These are phyloP conservation scores for Mallotus japonicus DNA, from an alignment of 441 rosid species.

Conservation along the genomic window DNA sequence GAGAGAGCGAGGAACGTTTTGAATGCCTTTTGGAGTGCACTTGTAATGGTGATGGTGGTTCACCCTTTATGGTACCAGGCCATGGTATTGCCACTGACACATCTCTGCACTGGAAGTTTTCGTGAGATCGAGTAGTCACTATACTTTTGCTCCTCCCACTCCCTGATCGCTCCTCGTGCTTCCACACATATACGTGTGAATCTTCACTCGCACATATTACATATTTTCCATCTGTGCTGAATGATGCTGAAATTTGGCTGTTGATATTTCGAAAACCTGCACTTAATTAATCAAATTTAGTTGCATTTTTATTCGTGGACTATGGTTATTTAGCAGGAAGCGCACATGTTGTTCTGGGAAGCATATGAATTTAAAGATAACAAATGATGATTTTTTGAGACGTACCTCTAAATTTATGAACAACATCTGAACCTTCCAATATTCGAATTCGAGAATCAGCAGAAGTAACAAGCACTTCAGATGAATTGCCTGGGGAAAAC, in stretches of 20 bases:
- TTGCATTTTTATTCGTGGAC: background rate
- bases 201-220: slow-evolving; percentile 83
- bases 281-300: background rate
- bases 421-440: slow-evolving; percentile 60
- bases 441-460: slow-evolving; percentile 86
- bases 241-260: slow-evolving; percentile 89
- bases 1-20: slow-evolving; percentile 35
- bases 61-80: slow-evolving; percentile 70
- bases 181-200: slow-evolving; percentile 78
- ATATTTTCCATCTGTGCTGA: slow-evolving; percentile 62
- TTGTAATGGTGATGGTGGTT: slow-evolving; percentile 48
- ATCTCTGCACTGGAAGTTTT: slow-evolving; percentile 69
- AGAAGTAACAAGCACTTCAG: slow-evolving; percentile 77
- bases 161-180: slow-evolving; percentile 41
- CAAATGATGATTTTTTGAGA: background rate
- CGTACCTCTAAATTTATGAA: slow-evolving; percentile 73
- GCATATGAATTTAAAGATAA: too few species aligned
- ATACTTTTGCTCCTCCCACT: slow-evolving; percentile 42
- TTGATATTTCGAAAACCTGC: slow-evolving; percentile 77
- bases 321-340: background rate
- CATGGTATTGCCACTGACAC: slow-evolving; percentile 86
- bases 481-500: slow-evolving; percentile 76
- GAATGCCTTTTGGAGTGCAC: slow-evolving; percentile 53
- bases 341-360: too few species aligned
- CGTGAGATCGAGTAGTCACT: slow-evolving; percentile 47